Conservation (phyloP, 2,329 filamentous ascomycete species). For the Pestalotiopsis sp. region DNA sequence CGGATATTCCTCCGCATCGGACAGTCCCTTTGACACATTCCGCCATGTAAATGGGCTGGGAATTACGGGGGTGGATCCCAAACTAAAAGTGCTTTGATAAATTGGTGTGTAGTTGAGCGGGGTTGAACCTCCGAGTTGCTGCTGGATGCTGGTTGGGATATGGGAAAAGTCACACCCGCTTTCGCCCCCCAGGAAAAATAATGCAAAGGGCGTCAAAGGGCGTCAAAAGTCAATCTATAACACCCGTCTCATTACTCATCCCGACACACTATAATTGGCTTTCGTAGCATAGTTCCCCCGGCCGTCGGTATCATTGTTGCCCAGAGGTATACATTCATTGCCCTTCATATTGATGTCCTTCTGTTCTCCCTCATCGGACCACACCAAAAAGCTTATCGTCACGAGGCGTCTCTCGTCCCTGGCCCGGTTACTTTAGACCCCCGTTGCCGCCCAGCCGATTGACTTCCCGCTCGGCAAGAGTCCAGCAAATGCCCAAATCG, state of each 20-base stretch:
- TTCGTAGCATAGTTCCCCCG: not conserved
- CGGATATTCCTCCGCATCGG: constrained; percentile 7
- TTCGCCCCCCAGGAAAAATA: not conserved
- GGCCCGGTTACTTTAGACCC: not conserved
- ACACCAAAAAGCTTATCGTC: not conserved
- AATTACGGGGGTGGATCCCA: not conserved
- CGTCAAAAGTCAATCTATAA: not conserved
- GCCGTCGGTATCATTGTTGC: too few species aligned
- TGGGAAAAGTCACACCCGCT: too few species aligned
- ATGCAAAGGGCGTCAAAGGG: not conserved
- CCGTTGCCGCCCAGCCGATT: not conserved
- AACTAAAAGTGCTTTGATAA: not conserved
- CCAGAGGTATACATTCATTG: not conserved
- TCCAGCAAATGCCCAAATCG: not conserved
- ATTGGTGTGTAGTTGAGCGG: not conserved
- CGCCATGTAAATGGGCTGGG: not conserved
- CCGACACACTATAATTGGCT: not conserved
- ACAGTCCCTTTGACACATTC: not conserved
- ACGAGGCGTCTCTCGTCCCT: not conserved
- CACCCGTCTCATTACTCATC: not conserved
- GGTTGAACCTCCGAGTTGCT: not conserved
- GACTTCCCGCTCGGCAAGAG: not conserved
- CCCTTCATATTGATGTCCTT: not conserved
- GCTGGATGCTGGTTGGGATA: too few species aligned
- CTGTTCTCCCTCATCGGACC: not conserved